phyloP scores from a whole-genome alignment of 352 stramenopile species.

The Pythium aquatile region DNA sequence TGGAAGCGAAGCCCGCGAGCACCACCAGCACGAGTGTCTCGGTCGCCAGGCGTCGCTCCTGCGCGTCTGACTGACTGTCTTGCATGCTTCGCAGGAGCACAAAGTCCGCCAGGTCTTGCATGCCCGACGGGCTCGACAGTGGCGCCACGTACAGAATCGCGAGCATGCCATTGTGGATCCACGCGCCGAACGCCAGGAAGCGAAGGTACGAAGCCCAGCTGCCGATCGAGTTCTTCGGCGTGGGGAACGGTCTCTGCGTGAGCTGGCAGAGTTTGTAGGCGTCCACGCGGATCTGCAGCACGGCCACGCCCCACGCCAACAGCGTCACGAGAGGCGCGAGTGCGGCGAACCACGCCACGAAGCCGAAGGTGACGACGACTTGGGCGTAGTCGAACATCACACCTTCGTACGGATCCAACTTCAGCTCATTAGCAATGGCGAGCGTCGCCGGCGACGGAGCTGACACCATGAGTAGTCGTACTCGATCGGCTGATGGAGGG shows the following conservation, averaged over 20 bases:
- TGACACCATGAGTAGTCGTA: conserved; percentile 5
- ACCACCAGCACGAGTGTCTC: conserved; percentile 39
- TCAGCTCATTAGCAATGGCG: conserved; percentile 33
- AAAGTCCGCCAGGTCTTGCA: conserved; percentile 28
- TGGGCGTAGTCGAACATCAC: conserved; percentile 80
- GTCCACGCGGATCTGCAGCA: conserved; percentile 64
- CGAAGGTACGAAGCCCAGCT: conserved; percentile 62
- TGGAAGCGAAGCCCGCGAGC: conserved; percentile 37
- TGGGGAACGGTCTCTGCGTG: conserved; percentile 65
- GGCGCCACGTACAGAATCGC: conserved; percentile 31
- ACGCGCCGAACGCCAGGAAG: conserved; percentile 44
- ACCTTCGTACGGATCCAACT: conserved; percentile 55
- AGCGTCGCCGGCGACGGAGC: not conserved
- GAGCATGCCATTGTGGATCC: conserved; percentile 54
- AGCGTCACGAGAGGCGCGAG: conserved; percentile 39
- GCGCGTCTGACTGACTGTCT: not conserved
- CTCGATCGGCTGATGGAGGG: not conserved
- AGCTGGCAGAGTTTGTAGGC: conserved; percentile 58
- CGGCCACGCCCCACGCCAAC: conserved; percentile 47
- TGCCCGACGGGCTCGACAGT: not conserved
- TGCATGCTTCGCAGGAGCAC: conserved; percentile 11
- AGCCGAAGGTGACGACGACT: conserved; percentile 57
- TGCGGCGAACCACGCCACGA: conserved; percentile 64
- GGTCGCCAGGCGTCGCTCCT: conserved; percentile 16
- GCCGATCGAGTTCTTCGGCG: conserved; percentile 45